Evolutionary conservation across 352 stramenopile species (phyloP), one percentile per base, ranked within the genome.

Genomic region (Phytophthora kernoviae): DNA sequence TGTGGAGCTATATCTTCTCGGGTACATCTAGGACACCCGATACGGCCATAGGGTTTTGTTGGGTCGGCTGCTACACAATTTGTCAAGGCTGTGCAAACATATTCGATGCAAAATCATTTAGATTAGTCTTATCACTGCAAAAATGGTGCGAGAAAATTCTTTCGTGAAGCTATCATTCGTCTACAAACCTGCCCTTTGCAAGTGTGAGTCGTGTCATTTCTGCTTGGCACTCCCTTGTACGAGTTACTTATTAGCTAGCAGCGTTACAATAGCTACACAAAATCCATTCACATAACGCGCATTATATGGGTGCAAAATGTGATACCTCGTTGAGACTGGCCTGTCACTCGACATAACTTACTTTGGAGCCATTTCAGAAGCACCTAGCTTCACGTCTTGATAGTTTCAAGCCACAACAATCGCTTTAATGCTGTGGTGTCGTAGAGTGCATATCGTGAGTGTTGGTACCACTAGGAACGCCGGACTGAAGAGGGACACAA

Each of bases 331-430:
- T 30, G 24, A 30, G 24, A 6, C 24, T 6, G 24, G 3, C 24
- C 6, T 39, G 44, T 22, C 27, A 51, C 21, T 33, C 30, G 1
- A 15, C 18, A 39, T 20, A 24, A 4, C 34, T 7, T 26, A n/a
- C 21, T 46, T 41, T 57, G 47, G 17, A 65, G 41, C 47, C 39
- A 68, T 43, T 36, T 55, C 43, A 6, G 10, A 52, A 59, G 54
- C 46, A 69, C 59, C 58, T 63, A 68, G 54, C 62, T 70, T 54
- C 56, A 66, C 18, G 5, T 62, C 55, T 62, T 66, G 55, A 70
- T 62, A 66, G 52, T 70, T 20, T 63, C 57, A 70, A 70, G 43
- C 62, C 56, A 70, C 58, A 27, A 51, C 44, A 34, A 37, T 54
- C 47, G 54, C 54, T 49, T 48, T 22, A 45, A 14, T 24, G 55